Evolutionary conservation across 2,329 filamentous ascomycete genomes (phyloP), one percentile per base, ranked within the genome.

Genomic region (Claviceps capensis): DNA sequence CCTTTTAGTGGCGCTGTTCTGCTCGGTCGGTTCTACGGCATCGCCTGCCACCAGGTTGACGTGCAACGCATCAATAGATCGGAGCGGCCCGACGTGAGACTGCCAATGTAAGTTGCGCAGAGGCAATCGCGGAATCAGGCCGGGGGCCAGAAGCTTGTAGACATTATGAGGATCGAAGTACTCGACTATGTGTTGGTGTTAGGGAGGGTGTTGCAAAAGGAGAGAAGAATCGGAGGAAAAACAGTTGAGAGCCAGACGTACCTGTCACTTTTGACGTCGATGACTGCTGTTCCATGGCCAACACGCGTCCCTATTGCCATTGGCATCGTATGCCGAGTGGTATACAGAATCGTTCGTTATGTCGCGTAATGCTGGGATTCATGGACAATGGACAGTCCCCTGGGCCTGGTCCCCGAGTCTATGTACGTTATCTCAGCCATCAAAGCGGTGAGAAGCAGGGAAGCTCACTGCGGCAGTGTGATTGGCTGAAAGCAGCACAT

Each of bases 71-170:
- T 89, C 85, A 65, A 98, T 98, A 14, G 93, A 96, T 58, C 93
- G 85, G 38, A 97, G 72, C 2, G 93, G 93, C 0, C 93, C 85
- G 30, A 85, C 85, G 55, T 94, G 88, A 14, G 93, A 95, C 67
- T 97, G 94, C 93, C 93, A 98, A 64, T 97, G 88, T 46, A 98
- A 81, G 62, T 97, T 94, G 57, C 83, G 85, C 40, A 98, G 76
- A 37, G 93, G 93, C 0, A 97, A 76, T 51, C 87, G 85, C 43
- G 85, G 76, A 42, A 86, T 75, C 53, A 98, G 75, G 53, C 90
- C 82, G 2, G 87, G 81, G 11, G 85, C 83, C 44, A 97, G 74
- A 50, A 91, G 77, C 54, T 87, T 82, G 69, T 91, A 97, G 57
- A 97, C 79, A 62, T 86, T 84, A 65, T 88, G 86, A 50, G 93